These are phyloP conservation scores for Daldinia vernicosa DNA, from an alignment of 495 filamentous ascomycete genomes.

Conservation along the genomic window DNA sequence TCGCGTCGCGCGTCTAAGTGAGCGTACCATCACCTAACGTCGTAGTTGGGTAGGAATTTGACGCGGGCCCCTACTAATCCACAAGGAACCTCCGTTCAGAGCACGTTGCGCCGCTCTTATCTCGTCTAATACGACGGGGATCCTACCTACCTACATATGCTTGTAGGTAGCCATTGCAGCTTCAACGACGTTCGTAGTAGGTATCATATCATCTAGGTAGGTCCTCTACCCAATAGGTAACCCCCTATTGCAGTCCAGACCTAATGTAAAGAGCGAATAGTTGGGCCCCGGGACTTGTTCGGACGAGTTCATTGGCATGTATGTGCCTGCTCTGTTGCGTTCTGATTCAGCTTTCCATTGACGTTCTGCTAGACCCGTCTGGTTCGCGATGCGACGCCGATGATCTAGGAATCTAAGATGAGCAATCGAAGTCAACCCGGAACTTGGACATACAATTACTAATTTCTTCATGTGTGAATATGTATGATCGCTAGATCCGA, in stretches of 20 bases:
- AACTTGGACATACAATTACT: not conserved
- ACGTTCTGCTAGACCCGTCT: slow-evolving; percentile 1
- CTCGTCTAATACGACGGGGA: not conserved
- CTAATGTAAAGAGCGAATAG: not conserved
- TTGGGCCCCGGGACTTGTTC: not conserved
- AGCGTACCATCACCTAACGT: not conserved
- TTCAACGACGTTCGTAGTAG: not conserved
- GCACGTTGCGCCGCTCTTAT: not conserved
- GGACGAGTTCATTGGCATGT: not conserved
- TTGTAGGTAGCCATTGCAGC: not conserved
- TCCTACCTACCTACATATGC: not conserved
- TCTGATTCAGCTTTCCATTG: slow-evolving; percentile 3
- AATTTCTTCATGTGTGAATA: not conserved
- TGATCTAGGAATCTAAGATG: slow-evolving; percentile 15
- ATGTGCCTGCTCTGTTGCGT: not conserved
- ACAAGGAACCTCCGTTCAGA: not conserved
- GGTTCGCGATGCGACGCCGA: slow-evolving; percentile 2
- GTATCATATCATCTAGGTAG: not conserved
- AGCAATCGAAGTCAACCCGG: not conserved
- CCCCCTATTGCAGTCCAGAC: not conserved
- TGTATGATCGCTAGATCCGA: slow-evolving; percentile 29
- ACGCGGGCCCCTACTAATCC: not conserved
- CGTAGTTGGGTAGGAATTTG: not conserved
- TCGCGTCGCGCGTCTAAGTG: not conserved
- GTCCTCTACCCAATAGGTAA: not conserved